Base-by-base conservation (phyloP, 805 yeast species). In the Sungouiella thailandica region DNA sequence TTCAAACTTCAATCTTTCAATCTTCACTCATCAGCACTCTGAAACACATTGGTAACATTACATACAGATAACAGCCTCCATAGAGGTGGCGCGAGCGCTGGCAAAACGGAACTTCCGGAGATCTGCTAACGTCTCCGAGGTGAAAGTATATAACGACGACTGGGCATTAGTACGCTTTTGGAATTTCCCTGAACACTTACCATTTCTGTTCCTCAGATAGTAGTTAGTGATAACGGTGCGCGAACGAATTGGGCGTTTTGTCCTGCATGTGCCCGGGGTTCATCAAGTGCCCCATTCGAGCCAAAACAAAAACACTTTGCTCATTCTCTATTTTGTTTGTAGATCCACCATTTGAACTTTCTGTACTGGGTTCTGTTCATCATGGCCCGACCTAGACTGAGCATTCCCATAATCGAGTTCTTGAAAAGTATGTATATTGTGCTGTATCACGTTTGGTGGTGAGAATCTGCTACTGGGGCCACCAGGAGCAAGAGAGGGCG, bases 31-130 rank as follows among this genome's bases (percentile, higher is more conserved):
- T n/a, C n/a, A n/a, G n/a, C n/a, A n/a, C n/a, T n/a, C n/a, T n/a
- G n/a, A n/a, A n/a, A n/a, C n/a, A n/a, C n/a, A n/a, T n/a, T n/a
- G n/a, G n/a, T n/a, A n/a, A n/a, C 5, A 17, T 15, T 15, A 65
- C 77, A 34, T 58, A 70, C 76, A 78, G 15, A 82, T 66, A 32
- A 78, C 58, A 1, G 86, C 85, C 57, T 82, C 79, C 50, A 82
- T 64, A 2, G 59, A 51, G 20, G 69, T 68, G 4, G 80, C 69
- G 53, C 94, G 68, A 10, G 86, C 79, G 41, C 87, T 81, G 11
- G 78, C 64, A 40, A 80, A 75, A 37, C 95, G 74, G 57, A 87
- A 87, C 59, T 82, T 85, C 43, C 76, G 77, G 25, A 86, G 72
- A 11, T 56, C 66, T 7, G 73, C 57, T 30, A 72, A 63, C 0